These are phyloP conservation scores for Sherardia arvensis DNA, from an alignment of 257 asterid species.

Conservation along the genomic window DNA sequence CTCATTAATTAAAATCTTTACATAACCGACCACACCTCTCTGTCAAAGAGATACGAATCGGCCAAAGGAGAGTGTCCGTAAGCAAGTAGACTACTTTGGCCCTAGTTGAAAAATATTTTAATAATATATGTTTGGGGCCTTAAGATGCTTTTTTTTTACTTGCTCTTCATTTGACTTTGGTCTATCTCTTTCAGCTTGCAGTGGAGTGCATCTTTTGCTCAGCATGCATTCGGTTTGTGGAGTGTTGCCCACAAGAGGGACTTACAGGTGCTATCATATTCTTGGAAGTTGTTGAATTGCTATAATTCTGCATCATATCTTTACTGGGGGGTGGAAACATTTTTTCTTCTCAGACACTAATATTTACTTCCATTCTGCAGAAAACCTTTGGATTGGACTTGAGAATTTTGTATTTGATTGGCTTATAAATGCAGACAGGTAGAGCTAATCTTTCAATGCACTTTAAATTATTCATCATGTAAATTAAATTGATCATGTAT, in stretches of 20 bases:
- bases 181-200: conserved; percentile 60
- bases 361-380: conserved; percentile 38
- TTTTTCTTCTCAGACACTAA: conserved; percentile 16
- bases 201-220: conserved; percentile 99
- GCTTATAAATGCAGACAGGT: conserved; percentile 99
- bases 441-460: conserved; percentile 13
- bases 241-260: conserved; percentile 99
- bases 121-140: neutral
- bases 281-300: neutral
- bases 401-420: conserved; percentile 97
- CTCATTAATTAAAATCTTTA: no score
- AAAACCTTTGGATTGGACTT: conserved; percentile 94
- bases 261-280: conserved; percentile 62
- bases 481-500: neutral
- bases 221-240: conserved; percentile 97
- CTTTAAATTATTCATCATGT: neutral
- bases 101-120: neutral
- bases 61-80: no score
- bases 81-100: no score
- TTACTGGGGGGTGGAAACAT: neutral
- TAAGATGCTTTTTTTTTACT: conserved; percentile 1
- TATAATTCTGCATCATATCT: neutral
- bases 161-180: neutral
- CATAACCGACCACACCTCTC: no score
- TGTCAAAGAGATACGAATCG: no score